A percentile compares a stretch with the other conserved stretches of the same genome.
phyloP scores from a whole-genome alignment of 495 filamentous ascomycete species.

The Penicillium chermesinum region DNA sequence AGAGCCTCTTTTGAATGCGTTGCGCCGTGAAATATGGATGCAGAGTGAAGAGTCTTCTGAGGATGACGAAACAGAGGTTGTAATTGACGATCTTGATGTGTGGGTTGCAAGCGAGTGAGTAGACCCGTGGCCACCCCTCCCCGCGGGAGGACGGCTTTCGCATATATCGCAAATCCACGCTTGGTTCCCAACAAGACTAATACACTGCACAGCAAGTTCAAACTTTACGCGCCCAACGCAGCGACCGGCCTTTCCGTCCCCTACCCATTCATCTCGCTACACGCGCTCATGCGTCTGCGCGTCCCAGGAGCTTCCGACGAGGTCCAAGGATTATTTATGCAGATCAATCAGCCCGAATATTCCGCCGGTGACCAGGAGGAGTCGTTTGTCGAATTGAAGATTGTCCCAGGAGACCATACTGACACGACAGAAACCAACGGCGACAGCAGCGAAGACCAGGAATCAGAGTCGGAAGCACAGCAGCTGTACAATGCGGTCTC shows the following conservation, averaged over 20 bases:
- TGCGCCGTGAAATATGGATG: conserved; percentile 18
- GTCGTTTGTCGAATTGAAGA: conserved; percentile 64
- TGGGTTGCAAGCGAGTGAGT: conserved; percentile 78
- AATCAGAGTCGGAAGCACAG: conserved; percentile 42
- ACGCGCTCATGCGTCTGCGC: conserved; percentile 69
- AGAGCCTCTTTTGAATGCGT: conserved; percentile 24
- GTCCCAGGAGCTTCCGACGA: conserved; percentile 35
- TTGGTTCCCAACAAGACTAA: no score
- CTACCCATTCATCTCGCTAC: conserved; percentile 82
- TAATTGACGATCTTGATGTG: conserved; percentile 54
- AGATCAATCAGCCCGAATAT: conserved; percentile 59
- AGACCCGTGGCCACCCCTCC: no score
- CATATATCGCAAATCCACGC: no score
- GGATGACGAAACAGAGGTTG: conserved; percentile 38
- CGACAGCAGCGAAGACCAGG: conserved; percentile 15
- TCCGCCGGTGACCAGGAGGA: conserved; percentile 55
- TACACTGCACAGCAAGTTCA: conserved; percentile 64
- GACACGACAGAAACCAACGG: conserved; percentile 6
- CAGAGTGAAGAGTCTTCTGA: conserved; percentile 12
- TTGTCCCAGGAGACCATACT: conserved; percentile 50
- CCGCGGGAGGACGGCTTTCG: no score
- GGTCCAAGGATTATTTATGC: conserved; percentile 70
- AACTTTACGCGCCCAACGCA: conserved; percentile 59
- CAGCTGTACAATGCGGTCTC: conserved; percentile 74
- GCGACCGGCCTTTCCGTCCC: conserved; percentile 69